Evolutionary conservation across 306 rosid species (phyloP).

Genomic region (Potentilla sterilis): DNA sequence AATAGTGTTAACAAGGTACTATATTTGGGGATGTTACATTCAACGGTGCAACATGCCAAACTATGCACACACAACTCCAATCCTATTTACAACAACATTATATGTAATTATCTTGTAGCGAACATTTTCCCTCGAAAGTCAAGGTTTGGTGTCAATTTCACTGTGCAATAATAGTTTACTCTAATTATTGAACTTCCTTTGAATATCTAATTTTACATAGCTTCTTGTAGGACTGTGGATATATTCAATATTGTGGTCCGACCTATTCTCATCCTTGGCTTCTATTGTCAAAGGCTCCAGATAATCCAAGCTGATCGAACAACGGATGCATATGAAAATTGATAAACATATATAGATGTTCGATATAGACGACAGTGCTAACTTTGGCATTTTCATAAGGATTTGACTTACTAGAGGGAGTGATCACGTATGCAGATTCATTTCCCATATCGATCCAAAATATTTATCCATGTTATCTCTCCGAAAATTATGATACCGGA

Average conservation of each 20-base stretch:
- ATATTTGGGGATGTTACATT: no score
- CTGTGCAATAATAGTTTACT: neutral
- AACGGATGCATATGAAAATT: neutral
- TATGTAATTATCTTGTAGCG: neutral
- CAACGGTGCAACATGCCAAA: no score
- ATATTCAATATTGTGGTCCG: neutral
- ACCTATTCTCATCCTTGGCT: neutral
- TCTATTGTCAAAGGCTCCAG: neutral
- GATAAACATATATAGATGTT: neutral
- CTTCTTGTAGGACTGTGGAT: neutral
- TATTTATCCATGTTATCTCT: constrained; percentile 25
- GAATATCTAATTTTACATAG: neutral
- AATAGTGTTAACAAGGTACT: no score
- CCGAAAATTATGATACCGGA: constrained; percentile 5
- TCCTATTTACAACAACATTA: no score
- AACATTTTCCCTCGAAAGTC: neutral
- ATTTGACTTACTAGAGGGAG: neutral
- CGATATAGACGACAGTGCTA: neutral
- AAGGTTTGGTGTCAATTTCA: neutral
- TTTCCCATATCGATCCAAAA: neutral
- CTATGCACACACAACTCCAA: no score
- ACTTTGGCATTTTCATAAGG: neutral
- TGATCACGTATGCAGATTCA: neutral
- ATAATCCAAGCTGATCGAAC: neutral
- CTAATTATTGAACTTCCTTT: neutral